Evolutionary conservation across 257 asterid species (phyloP).

Genomic region (Rauvolfia tetraphylla): DNA sequence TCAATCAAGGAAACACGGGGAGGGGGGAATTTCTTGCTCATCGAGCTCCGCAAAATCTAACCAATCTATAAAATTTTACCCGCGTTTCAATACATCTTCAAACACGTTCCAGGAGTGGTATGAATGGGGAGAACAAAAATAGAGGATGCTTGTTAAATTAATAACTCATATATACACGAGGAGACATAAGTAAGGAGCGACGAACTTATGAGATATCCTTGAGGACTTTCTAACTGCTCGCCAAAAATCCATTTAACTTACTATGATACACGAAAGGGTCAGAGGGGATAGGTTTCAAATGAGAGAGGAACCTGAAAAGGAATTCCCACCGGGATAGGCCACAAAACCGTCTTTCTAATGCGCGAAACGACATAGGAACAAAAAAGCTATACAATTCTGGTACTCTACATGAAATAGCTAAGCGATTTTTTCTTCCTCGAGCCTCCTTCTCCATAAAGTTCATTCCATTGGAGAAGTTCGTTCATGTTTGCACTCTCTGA

Average conservation of each 20-base stretch:
- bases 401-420: conserved; percentile 50
- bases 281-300: neutral
- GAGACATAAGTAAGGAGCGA: neutral
- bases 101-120: neutral
- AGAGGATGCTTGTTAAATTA: neutral
- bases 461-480: conserved; percentile 54
- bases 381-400: conserved; percentile 4
- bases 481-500: conserved; percentile 54
- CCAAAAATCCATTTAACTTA: neutral
- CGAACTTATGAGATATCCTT: neutral
- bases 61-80: no score
- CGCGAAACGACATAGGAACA: neutral
- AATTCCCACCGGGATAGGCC: neutral
- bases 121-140: neutral
- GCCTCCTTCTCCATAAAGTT: conserved; percentile 53
- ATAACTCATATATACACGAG: neutral
- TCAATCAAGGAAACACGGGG: no score
- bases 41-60: neutral
- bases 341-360: neutral
- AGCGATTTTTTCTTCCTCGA: conserved; percentile 47
- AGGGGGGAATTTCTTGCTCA: no score
- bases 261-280: neutral
- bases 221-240: conserved; percentile 1
- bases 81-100: no score
- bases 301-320: neutral